Percentiles rank a stretch among this genome's conserved stretches.
These are phyloP conservation scores for Ceratocystis huliohia DNA, from an alignment of 2,329 filamentous ascomycete species.

Conservation along the genomic window DNA sequence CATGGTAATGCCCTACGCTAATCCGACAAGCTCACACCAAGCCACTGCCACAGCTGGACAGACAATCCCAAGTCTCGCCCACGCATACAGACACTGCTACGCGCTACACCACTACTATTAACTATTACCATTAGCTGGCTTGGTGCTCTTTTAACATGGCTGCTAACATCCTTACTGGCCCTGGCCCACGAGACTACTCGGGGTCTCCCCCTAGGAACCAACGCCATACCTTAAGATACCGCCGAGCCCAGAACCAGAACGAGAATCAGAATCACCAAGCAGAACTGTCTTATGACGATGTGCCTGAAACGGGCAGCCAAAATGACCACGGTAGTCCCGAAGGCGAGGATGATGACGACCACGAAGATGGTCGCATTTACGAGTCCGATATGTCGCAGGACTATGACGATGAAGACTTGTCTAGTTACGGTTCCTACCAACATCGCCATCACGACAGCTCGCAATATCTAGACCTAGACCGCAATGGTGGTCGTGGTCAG, in stretches of 20 bases:
- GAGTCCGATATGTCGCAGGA: slow-evolving; percentile 14
- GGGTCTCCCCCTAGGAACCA: slow-evolving; percentile 31
- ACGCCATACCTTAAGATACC: slow-evolving; percentile 21
- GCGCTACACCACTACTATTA: background rate
- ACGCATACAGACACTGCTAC: background rate
- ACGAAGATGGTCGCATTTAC: slow-evolving; percentile 23
- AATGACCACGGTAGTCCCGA: slow-evolving; percentile 31
- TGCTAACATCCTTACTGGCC: slow-evolving; percentile 34
- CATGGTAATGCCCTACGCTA: slow-evolving; percentile 34
- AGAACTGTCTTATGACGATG: slow-evolving; percentile 29
- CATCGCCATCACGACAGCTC: slow-evolving; percentile 22
- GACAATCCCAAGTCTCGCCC: slow-evolving; percentile 7
- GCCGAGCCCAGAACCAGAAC: slow-evolving; percentile 23
- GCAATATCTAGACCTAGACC: slow-evolving; percentile 21
- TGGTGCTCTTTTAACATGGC: slow-evolving; percentile 15
- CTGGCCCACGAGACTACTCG: slow-evolving; percentile 33
- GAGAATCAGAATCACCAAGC: slow-evolving; percentile 27
- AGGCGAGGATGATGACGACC: slow-evolving; percentile 28
- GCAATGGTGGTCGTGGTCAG: slow-evolving; percentile 16
- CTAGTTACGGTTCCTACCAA: slow-evolving; percentile 21
- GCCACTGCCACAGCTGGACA: slow-evolving; percentile 7
- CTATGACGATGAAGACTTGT: slow-evolving; percentile 18
- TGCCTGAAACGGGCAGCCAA: slow-evolving; percentile 19
- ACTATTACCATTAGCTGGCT: slow-evolving; percentile 9
- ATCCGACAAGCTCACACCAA: slow-evolving; percentile 21